phyloP scores from a whole-genome alignment of 345 rosid species.

The sweet orange (Citrus sinensis) region DVS_A1.0 CM039169.1:15466001-15466500 shows the following conservation, averaged over 20 bases:
- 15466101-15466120: background rate
- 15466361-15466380: background rate
- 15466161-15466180: background rate
- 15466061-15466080: background rate
- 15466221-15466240: background rate
- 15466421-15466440: background rate
- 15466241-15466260: background rate
- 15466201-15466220: background rate
- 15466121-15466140: background rate
- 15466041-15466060: background rate
- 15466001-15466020: background rate
- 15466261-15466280: background rate
- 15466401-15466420: background rate
- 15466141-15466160: background rate
- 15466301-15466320: background rate
- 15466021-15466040: background rate
- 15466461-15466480: background rate
- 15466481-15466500: background rate
- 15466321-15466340: background rate
- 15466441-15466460: background rate
- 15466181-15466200: background rate
- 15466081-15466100: background rate
- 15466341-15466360: background rate
- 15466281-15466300: background rate
- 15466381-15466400: background rate